These are phyloP conservation scores for Diaporthe sp. DNA, from an alignment of 2,329 filamentous ascomycete genomes.

Conservation along the genomic window DNA sequence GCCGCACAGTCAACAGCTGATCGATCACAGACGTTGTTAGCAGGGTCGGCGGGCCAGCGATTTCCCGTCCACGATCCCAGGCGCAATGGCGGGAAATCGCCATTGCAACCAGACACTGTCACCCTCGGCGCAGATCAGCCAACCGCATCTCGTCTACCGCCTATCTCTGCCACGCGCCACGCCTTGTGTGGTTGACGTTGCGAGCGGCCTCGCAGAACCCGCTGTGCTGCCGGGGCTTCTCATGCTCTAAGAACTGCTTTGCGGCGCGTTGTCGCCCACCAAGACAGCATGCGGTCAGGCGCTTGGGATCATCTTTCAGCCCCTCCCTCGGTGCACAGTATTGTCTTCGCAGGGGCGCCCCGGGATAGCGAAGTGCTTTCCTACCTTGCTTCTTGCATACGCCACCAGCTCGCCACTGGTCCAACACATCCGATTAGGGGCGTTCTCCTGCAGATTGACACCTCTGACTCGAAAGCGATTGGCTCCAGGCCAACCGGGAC, in stretches of 20 bases:
- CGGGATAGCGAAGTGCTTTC: slow-evolving; percentile 31
- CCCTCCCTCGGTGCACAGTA: slow-evolving; percentile 4
- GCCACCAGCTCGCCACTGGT: slow-evolving; percentile 31
- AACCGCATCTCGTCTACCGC: slow-evolving; percentile 6
- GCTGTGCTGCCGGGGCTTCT: background rate
- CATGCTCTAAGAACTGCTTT: background rate
- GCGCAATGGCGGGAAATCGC: background rate
- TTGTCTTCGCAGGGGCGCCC: slow-evolving; percentile 4
- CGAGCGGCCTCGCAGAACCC: slow-evolving; percentile 20
- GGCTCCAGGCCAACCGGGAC: slow-evolving; percentile 27
- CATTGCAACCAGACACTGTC: slow-evolving; percentile 7
- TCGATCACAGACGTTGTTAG: background rate
- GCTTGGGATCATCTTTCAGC: slow-evolving; percentile 17
- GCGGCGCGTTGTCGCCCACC: slow-evolving; percentile 9
- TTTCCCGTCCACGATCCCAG: background rate
- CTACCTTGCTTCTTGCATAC: slow-evolving; percentile 31
- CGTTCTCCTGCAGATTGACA: slow-evolving; percentile 31
- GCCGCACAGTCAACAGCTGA: background rate
- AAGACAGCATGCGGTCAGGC: slow-evolving; percentile 12
- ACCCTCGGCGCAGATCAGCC: slow-evolving; percentile 3
- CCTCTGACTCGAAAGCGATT: slow-evolving; percentile 26
- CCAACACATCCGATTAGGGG: slow-evolving; percentile 17
- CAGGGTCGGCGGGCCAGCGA: background rate
- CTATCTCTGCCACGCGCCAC: slow-evolving; percentile 25
- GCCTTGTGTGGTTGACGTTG: slow-evolving; percentile 26